A percentile compares a stretch with the other conserved stretches of the same genome.
These are phyloP conservation scores for Posidonia oceanica DNA, from an alignment of 116 monocot species.

Conservation along the genomic window DNA sequence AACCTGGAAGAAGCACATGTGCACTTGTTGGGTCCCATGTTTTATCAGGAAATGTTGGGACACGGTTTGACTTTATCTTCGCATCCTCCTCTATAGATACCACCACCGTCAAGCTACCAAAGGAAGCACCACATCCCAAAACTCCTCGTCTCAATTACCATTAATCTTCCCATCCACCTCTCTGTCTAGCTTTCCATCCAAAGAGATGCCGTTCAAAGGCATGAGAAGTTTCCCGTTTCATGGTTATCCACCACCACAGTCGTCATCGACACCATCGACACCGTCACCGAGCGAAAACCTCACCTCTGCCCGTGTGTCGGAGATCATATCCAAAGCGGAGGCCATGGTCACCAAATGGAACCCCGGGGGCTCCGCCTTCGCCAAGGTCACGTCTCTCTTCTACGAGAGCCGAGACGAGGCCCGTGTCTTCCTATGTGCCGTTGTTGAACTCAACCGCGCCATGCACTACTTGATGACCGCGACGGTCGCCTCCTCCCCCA, in stretches of 20 bases:
- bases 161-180: no score
- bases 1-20: no score
- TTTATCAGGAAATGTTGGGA: no score
- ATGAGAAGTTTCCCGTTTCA: neutral
- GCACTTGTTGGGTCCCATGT: no score
- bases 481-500: no score
- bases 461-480: conserved; percentile 18
- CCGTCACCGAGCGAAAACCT: no score
- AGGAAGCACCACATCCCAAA: no score
- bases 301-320: conserved; percentile 7
- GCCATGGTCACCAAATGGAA: conserved; percentile 29
- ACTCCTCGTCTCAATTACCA: no score
- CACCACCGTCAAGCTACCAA: no score
- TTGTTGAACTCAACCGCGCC: conserved; percentile 23
- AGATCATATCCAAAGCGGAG: conserved; percentile 19
- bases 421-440: conserved; percentile 17
- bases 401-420: conserved; percentile 16
- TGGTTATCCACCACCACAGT: neutral
- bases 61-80: no score
- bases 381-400: conserved; percentile 26
- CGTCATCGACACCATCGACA: neutral
- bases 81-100: no score
- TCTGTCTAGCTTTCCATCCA: no score
- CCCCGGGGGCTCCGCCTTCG: conserved; percentile 3
- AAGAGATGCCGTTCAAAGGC: neutral